Evolutionary conservation across 176 grass and related monocot genomes (phyloP).

Genomic region (Oryza australiensis): DNA sequence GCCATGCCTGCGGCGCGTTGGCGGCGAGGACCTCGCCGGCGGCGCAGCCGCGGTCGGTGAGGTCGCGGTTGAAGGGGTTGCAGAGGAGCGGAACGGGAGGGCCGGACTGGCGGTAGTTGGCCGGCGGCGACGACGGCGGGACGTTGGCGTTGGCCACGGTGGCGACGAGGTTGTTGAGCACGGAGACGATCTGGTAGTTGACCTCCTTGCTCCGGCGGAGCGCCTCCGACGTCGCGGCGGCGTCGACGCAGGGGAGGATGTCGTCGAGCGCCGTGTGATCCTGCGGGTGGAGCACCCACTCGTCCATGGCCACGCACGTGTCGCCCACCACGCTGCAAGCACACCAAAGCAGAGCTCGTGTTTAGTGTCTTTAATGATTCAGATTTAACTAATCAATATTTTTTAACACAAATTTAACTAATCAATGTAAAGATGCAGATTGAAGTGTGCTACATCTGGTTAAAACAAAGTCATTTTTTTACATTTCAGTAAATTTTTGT

Average conservation of each 20-base stretch:
- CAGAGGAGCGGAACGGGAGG: conserved; percentile 64
- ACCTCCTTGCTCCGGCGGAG: conserved; percentile 60
- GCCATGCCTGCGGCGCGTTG: conserved; percentile 55
- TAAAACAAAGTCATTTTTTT: too few species aligned
- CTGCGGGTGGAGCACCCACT: conserved; percentile 63
- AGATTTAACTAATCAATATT: too few species aligned
- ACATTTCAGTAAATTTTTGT: too few species aligned
- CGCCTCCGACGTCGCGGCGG: conserved; percentile 49
- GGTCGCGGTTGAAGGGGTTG: conserved; percentile 61
- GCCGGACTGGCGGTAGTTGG: conserved; percentile 84
- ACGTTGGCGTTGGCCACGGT: conserved; percentile 66
- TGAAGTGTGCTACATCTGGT: too few species aligned
- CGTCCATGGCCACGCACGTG: conserved; percentile 82
- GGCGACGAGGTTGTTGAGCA: conserved; percentile 46
- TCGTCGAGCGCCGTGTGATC: conserved; percentile 69
- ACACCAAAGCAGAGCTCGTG: neutral
- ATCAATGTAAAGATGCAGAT: too few species aligned
- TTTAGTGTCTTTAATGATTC: neutral
- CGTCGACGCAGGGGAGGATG: conserved; percentile 81
- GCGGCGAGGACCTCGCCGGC: conserved; percentile 46
- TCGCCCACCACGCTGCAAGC: conserved; percentile 59
- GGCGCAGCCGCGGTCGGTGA: conserved; percentile 43
- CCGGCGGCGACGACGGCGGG: conserved; percentile 20
- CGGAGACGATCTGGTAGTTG: conserved; percentile 43
- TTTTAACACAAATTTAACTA: too few species aligned